Evolutionary conservation across 208 protist genomes (phyloP), one percentile per base, ranked within the genome.

Genomic region (Acanthamoeba castellanii): DNA sequence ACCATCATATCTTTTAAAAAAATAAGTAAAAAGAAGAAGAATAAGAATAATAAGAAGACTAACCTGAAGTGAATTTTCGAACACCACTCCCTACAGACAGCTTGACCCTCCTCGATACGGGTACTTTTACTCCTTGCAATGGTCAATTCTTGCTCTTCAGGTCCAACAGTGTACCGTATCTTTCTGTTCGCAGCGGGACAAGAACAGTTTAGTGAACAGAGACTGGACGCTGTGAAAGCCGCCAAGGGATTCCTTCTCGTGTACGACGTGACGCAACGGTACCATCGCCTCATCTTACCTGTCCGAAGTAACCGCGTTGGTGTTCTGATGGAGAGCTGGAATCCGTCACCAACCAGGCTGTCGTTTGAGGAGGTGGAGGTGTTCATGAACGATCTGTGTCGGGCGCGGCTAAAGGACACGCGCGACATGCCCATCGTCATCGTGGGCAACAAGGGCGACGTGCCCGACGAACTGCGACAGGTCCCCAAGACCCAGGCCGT

Each of bases 321-420:
- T 47, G 30, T 7, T 45, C 25, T 47, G 18, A 59, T 6, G 0
- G 55, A 59, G 66, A 25, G 14, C 18, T 90, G 22, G 27, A 34
- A 37, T 27, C 22, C 16, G 30, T 37, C 22, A 14, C 27, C 47
- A 22, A 9, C 11, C 82, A 92, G 87, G 59, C 14, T 76, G 7
- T 92, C 87, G 4, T 92, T 92, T 52, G 87, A 92, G 5, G 87
- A 92, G 87, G 61, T 92, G 42, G 87, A 92, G 42, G 45, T 25
- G 18, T 92, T 92, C 45, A 37, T 92, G 37, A 92, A 92, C 61
- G 87, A 92, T 4, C 27, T 92, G 34, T 92, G 87, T 32, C 42
- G 52, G 14, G 32, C 16, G 59, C 55, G 64, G 18, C 20, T 47
- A 5, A 92, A 76, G 25, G 61, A 68, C 42, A 76, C 87, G 3